These are phyloP conservation scores for Clathrus columnatus DNA, from an alignment of 768 basidiomycete species.

Conservation along the genomic window DNA sequence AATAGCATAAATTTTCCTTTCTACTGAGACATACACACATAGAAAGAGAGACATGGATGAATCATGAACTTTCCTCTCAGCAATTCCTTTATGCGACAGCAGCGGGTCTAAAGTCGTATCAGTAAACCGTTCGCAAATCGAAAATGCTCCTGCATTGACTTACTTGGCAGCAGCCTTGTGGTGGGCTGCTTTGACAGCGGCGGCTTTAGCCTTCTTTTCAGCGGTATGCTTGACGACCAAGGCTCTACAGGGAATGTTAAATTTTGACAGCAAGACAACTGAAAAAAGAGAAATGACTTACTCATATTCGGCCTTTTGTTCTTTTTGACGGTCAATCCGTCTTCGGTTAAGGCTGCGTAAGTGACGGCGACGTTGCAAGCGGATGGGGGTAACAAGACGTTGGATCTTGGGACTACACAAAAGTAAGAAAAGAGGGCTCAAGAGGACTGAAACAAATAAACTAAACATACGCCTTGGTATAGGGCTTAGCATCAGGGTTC, in stretches of 20 bases:
- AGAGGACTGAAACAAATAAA: not conserved
- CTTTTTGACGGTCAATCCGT: constrained; percentile 85
- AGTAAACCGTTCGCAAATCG: no score
- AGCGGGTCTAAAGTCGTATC: no score
- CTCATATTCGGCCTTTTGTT: constrained; percentile 93
- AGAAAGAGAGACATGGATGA: not conserved
- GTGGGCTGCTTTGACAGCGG: not conserved
- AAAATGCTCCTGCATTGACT: no score
- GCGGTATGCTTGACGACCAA: constrained; percentile 83
- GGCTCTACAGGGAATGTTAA: constrained; percentile 29
- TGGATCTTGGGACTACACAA: constrained; percentile 83
- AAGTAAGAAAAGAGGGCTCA: constrained; percentile 1
- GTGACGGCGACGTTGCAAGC: constrained; percentile 94
- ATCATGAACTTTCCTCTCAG: no score
- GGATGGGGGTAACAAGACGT: constrained; percentile 88
- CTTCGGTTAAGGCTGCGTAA: constrained; percentile 81
- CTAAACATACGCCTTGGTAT: constrained; percentile 84
- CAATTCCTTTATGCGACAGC: no score
- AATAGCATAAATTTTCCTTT: not conserved
- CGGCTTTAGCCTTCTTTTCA: constrained; percentile 69
- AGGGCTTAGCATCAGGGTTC: constrained; percentile 87
- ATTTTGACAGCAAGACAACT: constrained; percentile 2
- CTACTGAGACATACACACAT: not conserved
- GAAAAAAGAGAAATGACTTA: constrained; percentile 27
- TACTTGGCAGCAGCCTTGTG: not conserved